A percentile compares a stretch with the other conserved stretches of the same genome.
Evolutionary conservation across 768 basidiomycete genomes (phyloP).

Genomic region (Boletus rufocinnamomeus): DNA sequence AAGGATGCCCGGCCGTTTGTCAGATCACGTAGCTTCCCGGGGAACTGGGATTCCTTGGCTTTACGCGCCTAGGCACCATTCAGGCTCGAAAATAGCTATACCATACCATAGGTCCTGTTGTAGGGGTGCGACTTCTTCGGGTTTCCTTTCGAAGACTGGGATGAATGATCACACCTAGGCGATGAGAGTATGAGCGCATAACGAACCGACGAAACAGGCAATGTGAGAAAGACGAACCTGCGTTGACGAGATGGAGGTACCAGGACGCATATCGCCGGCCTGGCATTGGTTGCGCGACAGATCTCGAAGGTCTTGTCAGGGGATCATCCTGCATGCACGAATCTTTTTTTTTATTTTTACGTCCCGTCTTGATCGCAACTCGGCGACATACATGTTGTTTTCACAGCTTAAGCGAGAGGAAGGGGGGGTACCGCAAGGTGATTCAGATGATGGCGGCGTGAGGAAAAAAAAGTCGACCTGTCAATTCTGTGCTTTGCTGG

Average conservation of each 20-base stretch:
- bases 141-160: background rate
- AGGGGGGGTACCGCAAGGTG: background rate
- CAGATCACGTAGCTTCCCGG: background rate
- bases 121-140: background rate
- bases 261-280: too few relatives aligned
- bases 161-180: background rate
- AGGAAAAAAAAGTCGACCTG: too few relatives aligned
- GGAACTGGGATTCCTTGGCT: background rate
- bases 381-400: background rate
- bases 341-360: background rate
- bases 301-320: background rate
- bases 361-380: background rate
- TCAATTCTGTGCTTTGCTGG: too few relatives aligned
- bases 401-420: background rate
- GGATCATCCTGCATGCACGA: background rate
- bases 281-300: too few relatives aligned
- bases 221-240: background rate
- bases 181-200: background rate
- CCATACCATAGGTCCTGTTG: background rate
- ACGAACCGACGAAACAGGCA: background rate
- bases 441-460: background rate
- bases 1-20: background rate
- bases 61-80: conserved; percentile 1
- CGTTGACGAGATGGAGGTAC: background rate
- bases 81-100: background rate